Percentiles rank a stretch among this genome's conserved stretches.
These are phyloP conservation scores for Fagopyrum tataricum DNA, from an alignment of 148 eudicot genomes.

Conservation along the genomic window DNA sequence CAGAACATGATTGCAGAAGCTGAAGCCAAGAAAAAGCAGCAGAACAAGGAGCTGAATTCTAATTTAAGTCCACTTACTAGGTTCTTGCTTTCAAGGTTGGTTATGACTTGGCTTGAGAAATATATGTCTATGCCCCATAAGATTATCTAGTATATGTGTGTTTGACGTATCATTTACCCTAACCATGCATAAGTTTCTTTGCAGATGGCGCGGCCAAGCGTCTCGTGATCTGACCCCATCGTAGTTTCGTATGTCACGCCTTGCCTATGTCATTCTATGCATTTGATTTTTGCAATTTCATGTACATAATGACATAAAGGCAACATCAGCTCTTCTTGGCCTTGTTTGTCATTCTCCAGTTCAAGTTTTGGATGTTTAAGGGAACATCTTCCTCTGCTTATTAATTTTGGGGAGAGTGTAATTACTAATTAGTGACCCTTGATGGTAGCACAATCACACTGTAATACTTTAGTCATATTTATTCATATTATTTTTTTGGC, in stretches of 20 bases:
- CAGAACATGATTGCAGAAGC: constrained; percentile 44
- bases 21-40: constrained; percentile 60
- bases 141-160: neutral
- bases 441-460: neutral
- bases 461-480: constrained; percentile 1
- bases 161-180: neutral
- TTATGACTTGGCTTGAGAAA: neutral
- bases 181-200: constrained; percentile 2
- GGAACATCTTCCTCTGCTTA: neutral
- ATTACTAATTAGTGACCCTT: constrained; percentile 10
- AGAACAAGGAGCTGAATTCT: constrained; percentile 50
- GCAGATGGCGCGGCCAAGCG: constrained; percentile 97
- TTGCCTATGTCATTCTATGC: neutral
- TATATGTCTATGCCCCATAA: neutral
- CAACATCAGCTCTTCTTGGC: constrained; percentile 5
- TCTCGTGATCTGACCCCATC: constrained; percentile 42
- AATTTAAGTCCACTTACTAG: constrained; percentile 79
- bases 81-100: constrained; percentile 87
- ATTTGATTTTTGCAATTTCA: neutral
- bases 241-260: neutral
- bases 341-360: constrained; percentile 10
- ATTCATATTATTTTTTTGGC: neutral
- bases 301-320: constrained; percentile 8
- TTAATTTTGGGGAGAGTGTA: constrained; percentile 4
- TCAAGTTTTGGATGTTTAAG: constrained; percentile 1